These are phyloP conservation scores for Penicillium sp. DNA, from an alignment of 2,329 filamentous ascomycete species.

Conservation along the genomic window DNA sequence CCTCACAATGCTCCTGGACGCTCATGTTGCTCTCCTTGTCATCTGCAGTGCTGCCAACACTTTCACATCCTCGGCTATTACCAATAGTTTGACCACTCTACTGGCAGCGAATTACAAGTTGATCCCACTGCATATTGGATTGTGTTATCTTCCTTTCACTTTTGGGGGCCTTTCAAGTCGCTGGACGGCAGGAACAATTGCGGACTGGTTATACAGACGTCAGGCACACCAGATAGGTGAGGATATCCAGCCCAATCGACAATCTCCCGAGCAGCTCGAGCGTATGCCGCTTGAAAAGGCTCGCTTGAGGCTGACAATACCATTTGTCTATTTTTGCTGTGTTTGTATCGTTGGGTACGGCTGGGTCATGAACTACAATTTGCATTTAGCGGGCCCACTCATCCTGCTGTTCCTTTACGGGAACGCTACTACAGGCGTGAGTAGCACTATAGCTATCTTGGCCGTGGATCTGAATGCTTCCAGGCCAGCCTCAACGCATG, in stretches of 20 bases:
- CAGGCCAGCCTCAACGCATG: constrained; percentile 21
- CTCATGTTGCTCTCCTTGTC: constrained; percentile 35
- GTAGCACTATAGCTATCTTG: constrained; percentile 18
- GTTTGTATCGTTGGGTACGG: constrained; percentile 10
- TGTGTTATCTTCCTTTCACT: constrained; percentile 27
- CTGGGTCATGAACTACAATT: constrained; percentile 14
- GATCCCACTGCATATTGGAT: constrained; percentile 17
- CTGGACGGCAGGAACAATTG: constrained; percentile 16
- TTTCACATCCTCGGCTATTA: constrained; percentile 40
- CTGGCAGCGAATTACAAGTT: constrained; percentile 37
- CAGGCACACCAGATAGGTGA: constrained; percentile 3
- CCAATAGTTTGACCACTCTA: constrained; percentile 33
- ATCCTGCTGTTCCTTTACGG: constrained; percentile 24
- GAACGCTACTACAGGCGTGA: constrained; percentile 5
- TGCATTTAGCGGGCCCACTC: constrained; percentile 17
- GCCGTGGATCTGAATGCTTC: constrained; percentile 19
- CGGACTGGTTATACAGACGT: constrained; percentile 13
- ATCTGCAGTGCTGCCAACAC: constrained; percentile 31
- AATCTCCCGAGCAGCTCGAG: constrained; percentile 2
- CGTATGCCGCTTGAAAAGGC: constrained; percentile 14
- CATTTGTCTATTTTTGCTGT: not conserved
- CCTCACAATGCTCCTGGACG: constrained; percentile 20
- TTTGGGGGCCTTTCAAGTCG: constrained; percentile 24
- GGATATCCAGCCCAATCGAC: constrained; percentile 3
- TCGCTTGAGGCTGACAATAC: constrained; percentile 5